phyloP scores from a whole-genome alignment of 768 basidiomycete genomes.

The Pholiota conissans region DNA sequence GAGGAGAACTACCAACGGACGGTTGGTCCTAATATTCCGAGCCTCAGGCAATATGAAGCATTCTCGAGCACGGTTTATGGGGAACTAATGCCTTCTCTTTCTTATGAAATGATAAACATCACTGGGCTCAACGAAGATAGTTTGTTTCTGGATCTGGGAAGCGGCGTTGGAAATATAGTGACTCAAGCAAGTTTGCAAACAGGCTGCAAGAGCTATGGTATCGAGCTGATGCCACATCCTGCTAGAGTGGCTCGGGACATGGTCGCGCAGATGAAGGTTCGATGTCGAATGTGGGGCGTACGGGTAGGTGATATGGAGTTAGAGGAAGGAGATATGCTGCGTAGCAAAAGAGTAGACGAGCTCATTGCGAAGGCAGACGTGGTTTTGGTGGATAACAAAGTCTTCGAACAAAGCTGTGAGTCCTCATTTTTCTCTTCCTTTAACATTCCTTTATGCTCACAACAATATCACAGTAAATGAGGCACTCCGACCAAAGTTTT shows the following conservation, averaged over 20 bases:
- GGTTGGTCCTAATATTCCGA: slow-evolving; percentile 87
- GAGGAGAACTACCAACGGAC: slow-evolving; percentile 94
- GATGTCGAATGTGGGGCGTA: slow-evolving; percentile 93
- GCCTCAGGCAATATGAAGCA: slow-evolving; percentile 77
- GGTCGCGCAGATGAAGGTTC: slow-evolving; percentile 67
- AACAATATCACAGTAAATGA: slow-evolving; percentile 74
- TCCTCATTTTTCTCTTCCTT: slow-evolving; percentile 16
- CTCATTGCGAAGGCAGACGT: slow-evolving; percentile 85
- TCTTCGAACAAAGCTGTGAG: slow-evolving; percentile 73
- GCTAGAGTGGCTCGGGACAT: slow-evolving; percentile 79
- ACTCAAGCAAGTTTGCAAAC: slow-evolving; percentile 81
- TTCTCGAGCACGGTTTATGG: slow-evolving; percentile 88
- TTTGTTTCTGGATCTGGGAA: slow-evolving; percentile 82
- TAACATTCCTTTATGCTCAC: slow-evolving; percentile 2
- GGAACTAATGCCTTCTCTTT: slow-evolving; percentile 82
- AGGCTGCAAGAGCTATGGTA: slow-evolving; percentile 76
- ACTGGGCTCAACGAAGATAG: slow-evolving; percentile 59
- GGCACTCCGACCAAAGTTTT: slow-evolving; percentile 81
- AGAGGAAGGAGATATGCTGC: slow-evolving; percentile 86
- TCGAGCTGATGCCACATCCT: slow-evolving; percentile 76
- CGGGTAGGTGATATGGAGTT: slow-evolving; percentile 72
- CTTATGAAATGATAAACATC: slow-evolving; percentile 66
- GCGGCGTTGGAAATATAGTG: slow-evolving; percentile 84
- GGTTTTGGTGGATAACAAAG: slow-evolving; percentile 88
- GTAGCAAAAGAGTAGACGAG: slow-evolving; percentile 61